Evolutionary conservation across 257 asterid genomes (phyloP), one percentile per base, ranked within the genome.

Genomic region (Primulina eburnea): DNA sequence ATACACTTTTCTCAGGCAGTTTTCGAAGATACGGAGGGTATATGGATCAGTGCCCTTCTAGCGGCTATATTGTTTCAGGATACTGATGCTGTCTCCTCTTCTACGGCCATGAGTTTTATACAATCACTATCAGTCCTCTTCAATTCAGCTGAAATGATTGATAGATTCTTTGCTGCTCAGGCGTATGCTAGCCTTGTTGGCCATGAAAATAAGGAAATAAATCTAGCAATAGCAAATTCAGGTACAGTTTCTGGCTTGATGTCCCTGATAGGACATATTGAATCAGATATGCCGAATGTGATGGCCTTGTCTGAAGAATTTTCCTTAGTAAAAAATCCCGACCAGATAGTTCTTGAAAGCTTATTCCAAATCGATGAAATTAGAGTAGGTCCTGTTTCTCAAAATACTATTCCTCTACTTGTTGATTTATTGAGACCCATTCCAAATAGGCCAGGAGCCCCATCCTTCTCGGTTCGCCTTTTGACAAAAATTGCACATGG

Each of bases 391-490:
- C 80, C 92, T 14, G 75, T 75, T 78, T 96, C 90, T 21, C 84
- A 82, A 56, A 85, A 80, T 69, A 81, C 85, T 62, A 86, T 92
- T 71, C 98, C 98, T 52, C 82, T 82, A 62, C 83, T 92, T 47
- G 98, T 89, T 67, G 98, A 89, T 79, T 76, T 92, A 81, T 77
- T 92, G 81, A 89, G 80, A 84, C 98, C 98, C 64, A 85, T 82
- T 40, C 89, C 96, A 43, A 90, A 89, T 70, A 82, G 95, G 74
- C 96, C 96, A 33, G 92, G 96, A 69, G 97, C 96, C 60, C 97
- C 98, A 60, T 77, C 88, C 3, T 69, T 86, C 72, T 79, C 92
- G 60, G 90, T 89, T 73, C 87, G 77, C 38, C 84, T 92, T 63
- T 77, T 92, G 82, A 83, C 82, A 70, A 89, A 76, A 78, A 85